Base-by-base conservation (phyloP, 371 early-diverging fungal genomes). In the Mucor racemosus region DNA sequence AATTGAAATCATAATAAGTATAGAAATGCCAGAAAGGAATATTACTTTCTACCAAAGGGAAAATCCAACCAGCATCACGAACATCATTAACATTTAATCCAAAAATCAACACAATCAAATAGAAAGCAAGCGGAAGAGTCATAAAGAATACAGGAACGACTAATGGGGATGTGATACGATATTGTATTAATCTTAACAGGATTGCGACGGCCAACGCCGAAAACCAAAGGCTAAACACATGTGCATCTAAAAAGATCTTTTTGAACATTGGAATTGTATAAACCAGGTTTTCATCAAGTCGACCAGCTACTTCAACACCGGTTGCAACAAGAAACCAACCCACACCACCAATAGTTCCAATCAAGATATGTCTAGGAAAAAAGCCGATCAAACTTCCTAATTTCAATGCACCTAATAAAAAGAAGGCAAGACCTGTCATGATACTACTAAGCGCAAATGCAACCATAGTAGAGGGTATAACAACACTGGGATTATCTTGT, bases 291-390 rank as follows among this genome's bases (percentile, higher is more conserved):
- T 76, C 76, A 15, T 81, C 85, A 44, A 93, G 68, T 57, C 87
- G 84, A 3, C 93, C 89, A 0, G 96, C 90, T 8, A 97, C 92
- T 76, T 97, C 97, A 36, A 98, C 78, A 36, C 91, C 99, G 0
- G 99, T 98, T 58, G 90, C 86, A 15, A 97, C 67, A 70, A 98
- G 75, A 77, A 98, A 98, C 86, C 94, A 93, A 35, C 98, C 97
- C 5, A 96, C 95, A 39, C 97, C 97, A 74, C 93, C 98, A 60
- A 98, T 98, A 67, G 95, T 95, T 14, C 97, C 98, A 14, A 98
- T 94, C 7, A 98, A 83, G 54, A 98, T 95, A 65, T 96, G 97
- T 5, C 98, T 85, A 7, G 98, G 98, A 74, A 98, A 98, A 79
- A 97, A 97, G 39, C 90, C 93, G 19, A 95, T 91, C 50, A 95